These are phyloP conservation scores for Amanita molliuscula DNA, from an alignment of 768 basidiomycete genomes.

Conservation along the genomic window DNA sequence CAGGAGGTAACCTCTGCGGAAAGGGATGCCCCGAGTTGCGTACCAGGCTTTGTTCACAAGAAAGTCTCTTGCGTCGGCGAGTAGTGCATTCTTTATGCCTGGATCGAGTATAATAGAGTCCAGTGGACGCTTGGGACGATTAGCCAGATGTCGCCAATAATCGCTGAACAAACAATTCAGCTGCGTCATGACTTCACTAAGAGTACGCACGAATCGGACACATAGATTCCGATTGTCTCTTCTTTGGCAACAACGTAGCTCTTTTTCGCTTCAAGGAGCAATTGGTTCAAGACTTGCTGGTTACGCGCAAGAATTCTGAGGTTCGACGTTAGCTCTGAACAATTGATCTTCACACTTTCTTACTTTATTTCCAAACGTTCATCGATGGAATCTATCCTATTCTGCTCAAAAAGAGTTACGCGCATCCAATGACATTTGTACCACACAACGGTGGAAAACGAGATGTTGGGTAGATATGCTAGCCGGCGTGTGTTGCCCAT, in stretches of 20 bases:
- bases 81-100: conserved; percentile 51
- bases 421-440: conserved; percentile 36
- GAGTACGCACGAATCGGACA: conserved; percentile 27
- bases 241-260: conserved; percentile 39
- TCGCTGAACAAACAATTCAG: conserved; percentile 11
- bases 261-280: conserved; percentile 47
- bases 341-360: too few relatives aligned
- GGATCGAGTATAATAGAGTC: conserved; percentile 62
- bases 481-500: conserved; percentile 21
- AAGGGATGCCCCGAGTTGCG: conserved; percentile 66
- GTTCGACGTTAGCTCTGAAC: too few relatives aligned
- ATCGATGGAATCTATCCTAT: too few relatives aligned
- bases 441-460: conserved; percentile 32
- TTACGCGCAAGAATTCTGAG: conserved; percentile 13
- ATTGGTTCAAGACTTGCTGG: conserved; percentile 32
- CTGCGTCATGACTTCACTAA: neutral
- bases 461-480: conserved; percentile 32
- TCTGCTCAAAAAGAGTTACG: conserved; percentile 22
- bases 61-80: conserved; percentile 66
- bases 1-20: conserved; percentile 71
- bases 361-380: too few relatives aligned
- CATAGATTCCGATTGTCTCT: conserved; percentile 40
- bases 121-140: conserved; percentile 54
- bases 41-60: conserved; percentile 65
- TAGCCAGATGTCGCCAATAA: conserved; percentile 45